Evolutionary conservation across 768 basidiomycete genomes (phyloP), one percentile per base, ranked within the genome.

Genomic region (Brasilioporus rufonigricans): DNA sequence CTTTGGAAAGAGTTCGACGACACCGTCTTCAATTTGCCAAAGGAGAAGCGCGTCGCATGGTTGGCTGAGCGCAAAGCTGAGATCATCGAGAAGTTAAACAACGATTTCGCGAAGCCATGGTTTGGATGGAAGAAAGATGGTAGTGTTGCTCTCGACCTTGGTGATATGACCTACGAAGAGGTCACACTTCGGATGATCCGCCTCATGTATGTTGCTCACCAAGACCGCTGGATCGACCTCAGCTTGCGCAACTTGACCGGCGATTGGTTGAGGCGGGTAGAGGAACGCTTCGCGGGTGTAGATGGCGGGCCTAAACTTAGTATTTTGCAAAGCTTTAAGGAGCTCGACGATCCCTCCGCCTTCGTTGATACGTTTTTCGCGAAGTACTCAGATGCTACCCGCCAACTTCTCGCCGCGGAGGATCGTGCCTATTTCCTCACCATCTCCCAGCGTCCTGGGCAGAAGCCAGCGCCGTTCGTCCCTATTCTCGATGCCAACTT

Each of bases 1-100:
- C 80, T 99, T 39, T 99, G 97, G 97, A 93, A 94, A 73, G 95
- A 98, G 76, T 98, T 98, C 69, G 97, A 99, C 65, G 87, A 96
- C 64, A 92, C 87, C 23, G 90, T 99, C 53, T 99, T 98, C 82
- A 89, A 87, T 71, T 72, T 98, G 62, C 87, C 96, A 11, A 93
- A 94, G 77, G 97, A 98, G 77, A 99, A 99, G 80, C 88, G 96
- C 44, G 79, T 73, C 14, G 80, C 83, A 1, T 99, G 96, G 96
- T 77, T 98, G 60, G 76, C 77, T 40, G 89, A 94, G 74, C 90
- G 86, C 62, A 87, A 87, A 63, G 86, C 89, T 54, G 94, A 96
- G 66, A 82, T 98, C 43, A 95, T 99, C 64, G 80, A 75, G 43
- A 93, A 94, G 69, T 77, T 99, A 55, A 98, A 99, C 81, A 85